Evolutionary conservation across 2,329 filamentous ascomycete species (phyloP).

Genomic region (Thielaviopsis musarum): DNA sequence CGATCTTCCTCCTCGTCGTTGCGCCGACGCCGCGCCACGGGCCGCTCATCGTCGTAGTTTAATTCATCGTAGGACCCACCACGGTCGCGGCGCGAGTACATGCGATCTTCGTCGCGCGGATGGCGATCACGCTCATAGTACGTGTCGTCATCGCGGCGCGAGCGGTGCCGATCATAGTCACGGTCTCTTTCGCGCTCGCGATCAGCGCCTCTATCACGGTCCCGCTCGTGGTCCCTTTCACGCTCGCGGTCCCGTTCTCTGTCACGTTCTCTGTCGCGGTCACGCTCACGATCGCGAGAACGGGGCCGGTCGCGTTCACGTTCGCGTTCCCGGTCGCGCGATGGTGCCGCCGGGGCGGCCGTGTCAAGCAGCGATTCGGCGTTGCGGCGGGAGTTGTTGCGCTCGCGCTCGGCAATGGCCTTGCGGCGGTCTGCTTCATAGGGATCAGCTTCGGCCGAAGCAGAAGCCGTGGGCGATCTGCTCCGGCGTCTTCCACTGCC

Average conservation of each 20-base stretch:
- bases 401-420: constrained; percentile 83
- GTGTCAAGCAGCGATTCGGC: constrained; percentile 11
- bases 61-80: constrained; percentile 71
- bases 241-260: constrained; percentile 29
- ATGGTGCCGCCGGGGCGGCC: neutral
- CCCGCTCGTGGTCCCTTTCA: constrained; percentile 41
- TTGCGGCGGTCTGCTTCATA: constrained; percentile 93
- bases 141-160: constrained; percentile 20
- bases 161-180: constrained; percentile 18
- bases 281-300: constrained; percentile 21
- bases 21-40: constrained; percentile 52
- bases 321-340: constrained; percentile 24
- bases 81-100: constrained; percentile 73
- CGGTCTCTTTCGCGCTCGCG: constrained; percentile 28
- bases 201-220: constrained; percentile 49
- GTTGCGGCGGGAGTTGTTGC: constrained; percentile 44
- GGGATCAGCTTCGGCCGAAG: constrained; percentile 51
- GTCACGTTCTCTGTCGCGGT: constrained; percentile 20
- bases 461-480: constrained; percentile 44
- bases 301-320: constrained; percentile 16
- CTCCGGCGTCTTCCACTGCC: constrained; percentile 43
- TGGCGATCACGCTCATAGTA: constrained; percentile 64
- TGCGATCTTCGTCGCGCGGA: constrained; percentile 73
- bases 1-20: constrained; percentile 62
- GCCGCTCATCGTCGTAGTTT: constrained; percentile 67